phyloP scores from a whole-genome alignment of 495 filamentous ascomycete genomes.

The Trichoderma asperelloides region DNA sequence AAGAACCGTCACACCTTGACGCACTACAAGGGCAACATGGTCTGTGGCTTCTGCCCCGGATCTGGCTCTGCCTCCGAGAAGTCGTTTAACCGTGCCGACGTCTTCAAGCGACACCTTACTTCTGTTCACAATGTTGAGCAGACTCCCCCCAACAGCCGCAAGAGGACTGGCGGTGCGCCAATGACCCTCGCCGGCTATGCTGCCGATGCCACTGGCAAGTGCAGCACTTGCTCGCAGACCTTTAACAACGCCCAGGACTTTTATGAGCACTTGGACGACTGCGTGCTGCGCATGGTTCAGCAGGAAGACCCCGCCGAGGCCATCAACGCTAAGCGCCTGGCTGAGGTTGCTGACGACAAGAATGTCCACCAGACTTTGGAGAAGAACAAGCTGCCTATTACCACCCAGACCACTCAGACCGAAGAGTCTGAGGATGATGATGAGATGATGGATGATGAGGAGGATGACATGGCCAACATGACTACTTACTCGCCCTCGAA shows the following conservation, averaged over 20 bases:
- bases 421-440: slow-evolving; percentile 54
- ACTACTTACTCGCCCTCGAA: slow-evolving; percentile 17
- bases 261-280: slow-evolving; percentile 98
- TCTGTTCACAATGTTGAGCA: slow-evolving; percentile 94
- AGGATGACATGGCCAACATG: slow-evolving; percentile 27
- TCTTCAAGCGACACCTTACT: slow-evolving; percentile 96
- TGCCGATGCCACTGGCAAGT: slow-evolving; percentile 79
- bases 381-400: slow-evolving; percentile 62
- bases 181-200: slow-evolving; percentile 56
- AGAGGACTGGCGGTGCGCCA: slow-evolving; percentile 49
- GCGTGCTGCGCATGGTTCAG: slow-evolving; percentile 93
- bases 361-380: slow-evolving; percentile 77
- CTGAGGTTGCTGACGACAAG: slow-evolving; percentile 73
- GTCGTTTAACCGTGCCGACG: slow-evolving; percentile 96
- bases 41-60: slow-evolving; percentile 95
- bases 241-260: slow-evolving; percentile 96
- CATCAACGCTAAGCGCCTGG: slow-evolving; percentile 82
- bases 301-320: slow-evolving; percentile 93
- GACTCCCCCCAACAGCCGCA: slow-evolving; percentile 89
- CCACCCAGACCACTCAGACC: slow-evolving; percentile 51
- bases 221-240: slow-evolving; percentile 84
- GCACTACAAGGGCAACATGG: slow-evolving; percentile 99
- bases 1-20: slow-evolving; percentile 96
- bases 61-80: slow-evolving; percentile 91
- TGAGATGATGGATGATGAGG: slow-evolving; percentile 44